Evolutionary conservation across 1,284 basidiomycete species (phyloP), one percentile per base, ranked within the genome.

Genomic region (Ustilago loliicola): DNA sequence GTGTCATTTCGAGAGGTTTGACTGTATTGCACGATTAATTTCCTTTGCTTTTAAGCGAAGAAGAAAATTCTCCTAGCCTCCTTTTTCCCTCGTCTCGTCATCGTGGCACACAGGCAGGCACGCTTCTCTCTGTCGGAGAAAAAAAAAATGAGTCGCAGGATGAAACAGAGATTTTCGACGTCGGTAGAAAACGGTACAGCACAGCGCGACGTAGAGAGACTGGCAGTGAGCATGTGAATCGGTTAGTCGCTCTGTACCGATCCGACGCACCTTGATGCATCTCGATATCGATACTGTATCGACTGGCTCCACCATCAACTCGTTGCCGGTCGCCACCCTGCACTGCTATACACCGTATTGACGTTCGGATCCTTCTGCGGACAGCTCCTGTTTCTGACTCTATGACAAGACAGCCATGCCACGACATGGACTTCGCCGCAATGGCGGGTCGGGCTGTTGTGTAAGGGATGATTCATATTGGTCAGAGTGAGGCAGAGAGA

Each of bases 211-310:
- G 6, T n/a, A 2, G 42, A 40, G n/a, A 45, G n/a, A 17, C 23
- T 23, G 9, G 13, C 19, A 42, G 7, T 8, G 63, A 50, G 64
- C 70, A 67, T 67, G 64, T 72, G 70, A 72, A 72, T 66, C 58
- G 57, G 57, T 56, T 27, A 19, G 23, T 25, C 30, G 38, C 21
- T 21, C 21, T 57, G 40, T 36, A 51, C 47, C 40, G 6, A 34
- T 48, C 48, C 30, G 32, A 40, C 17, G 48, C 40, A n/a, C 42
- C 9, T 17, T 61, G 27, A 53, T 69, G 66, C 55, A 69, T 48
- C 17, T 59, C 36, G 32, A 50, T 42, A 60, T 69, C 67, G 45
- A 47, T 23, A 13, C 36, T 13, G 27, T 5, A 13, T 25, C 23
- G 3, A 29, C 61, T 53, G 68, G 58, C 61, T 60, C 60, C 48